Base-by-base conservation (phyloP, 192 early-diverging fungal species). In the Phlyctochytrium arcticum region DNA sequence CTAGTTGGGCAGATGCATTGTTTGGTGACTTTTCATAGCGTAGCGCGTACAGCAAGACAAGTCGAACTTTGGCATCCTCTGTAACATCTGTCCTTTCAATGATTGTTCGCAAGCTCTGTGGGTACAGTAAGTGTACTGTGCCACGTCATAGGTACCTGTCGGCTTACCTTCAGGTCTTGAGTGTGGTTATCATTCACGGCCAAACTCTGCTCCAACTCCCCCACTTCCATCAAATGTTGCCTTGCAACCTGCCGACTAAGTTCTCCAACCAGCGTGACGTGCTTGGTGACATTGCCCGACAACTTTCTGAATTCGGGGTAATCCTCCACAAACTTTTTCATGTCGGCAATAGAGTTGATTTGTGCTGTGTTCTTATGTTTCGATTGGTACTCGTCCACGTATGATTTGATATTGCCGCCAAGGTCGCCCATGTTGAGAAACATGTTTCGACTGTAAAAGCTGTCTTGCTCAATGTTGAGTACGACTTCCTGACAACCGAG, bases 321-420 rank as follows among this genome's bases (percentile, higher is more conserved):
- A 42, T 94, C 92, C 71, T 99, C 94, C 8, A 99, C 92, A 85
- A 99, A 99, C 47, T 89, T 83, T 71, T 99, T 99, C 96, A 99
- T 99, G 65, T 99, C 95, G 6, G 88, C 74, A 58, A 99, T 97
- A 19, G 91, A 93, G 56, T 99, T 92, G 59, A 99, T 92, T 58
- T 92, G 87, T 74, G 88, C 88, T 49, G 88, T 89, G 5, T 89
- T 91, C 68, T 95, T 85, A 17, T 96, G 92, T 69, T 94, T 93
- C 32, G 77, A 62, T 73, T 99, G 96, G 72, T 93, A 99, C 60
- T 94, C 89, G 60, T 93, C 91, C 36, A 98, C 93, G 70, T 96
- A 96, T 24, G 81, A 75, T 58, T 96, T 98, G 76, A 99, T 96
- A 30, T 91, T 91, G 6, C 80, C 87, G 3, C 96, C 94, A 30